phyloP scores from a whole-genome alignment of 2,329 filamentous ascomycete genomes.

The Zasmidium citrigriseum region DNA sequence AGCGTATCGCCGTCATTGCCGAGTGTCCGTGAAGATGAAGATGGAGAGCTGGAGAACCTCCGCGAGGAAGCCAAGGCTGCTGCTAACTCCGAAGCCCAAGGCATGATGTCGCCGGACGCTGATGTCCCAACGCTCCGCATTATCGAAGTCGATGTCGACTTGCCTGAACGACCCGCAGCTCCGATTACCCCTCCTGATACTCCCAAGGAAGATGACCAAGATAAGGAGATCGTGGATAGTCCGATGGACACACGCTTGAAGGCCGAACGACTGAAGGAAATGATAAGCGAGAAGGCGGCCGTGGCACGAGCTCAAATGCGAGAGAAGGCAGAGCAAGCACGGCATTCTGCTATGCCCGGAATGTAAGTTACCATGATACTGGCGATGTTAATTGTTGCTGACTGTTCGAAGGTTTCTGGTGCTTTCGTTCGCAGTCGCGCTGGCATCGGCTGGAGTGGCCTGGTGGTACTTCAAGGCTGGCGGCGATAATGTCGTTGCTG shows the following conservation, averaged over 20 bases:
- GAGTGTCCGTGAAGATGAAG: slow-evolving; percentile 31
- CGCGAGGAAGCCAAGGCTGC: slow-evolving; percentile 4
- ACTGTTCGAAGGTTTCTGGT: slow-evolving; percentile 1
- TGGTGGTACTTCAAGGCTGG: slow-evolving; percentile 8
- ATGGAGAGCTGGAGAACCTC: slow-evolving; percentile 16
- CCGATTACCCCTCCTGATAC: slow-evolving; percentile 38
- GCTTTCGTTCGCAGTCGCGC: not conserved
- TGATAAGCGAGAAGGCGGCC: not conserved
- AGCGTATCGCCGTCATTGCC: slow-evolving; percentile 24
- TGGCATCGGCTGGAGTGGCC: slow-evolving; percentile 1
- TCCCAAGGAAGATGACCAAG: slow-evolving; percentile 26
- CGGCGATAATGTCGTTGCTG: slow-evolving; percentile 2
- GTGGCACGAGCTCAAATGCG: not conserved
- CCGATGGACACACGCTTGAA: slow-evolving; percentile 2
- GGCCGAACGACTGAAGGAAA: not conserved
- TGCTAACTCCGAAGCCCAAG: not conserved
- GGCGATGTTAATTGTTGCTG: not conserved
- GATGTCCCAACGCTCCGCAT: slow-evolving; percentile 11
- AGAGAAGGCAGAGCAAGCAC: not conserved
- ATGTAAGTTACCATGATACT: not conserved
- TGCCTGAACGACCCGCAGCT: slow-evolving; percentile 24
- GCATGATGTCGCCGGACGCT: slow-evolving; percentile 2
- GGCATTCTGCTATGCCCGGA: not conserved
- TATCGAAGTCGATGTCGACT: slow-evolving; percentile 2
- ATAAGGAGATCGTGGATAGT: not conserved